Base-by-base conservation (phyloP, 768 basidiomycete species). In the Lyophyllum shimeji region DNA sequence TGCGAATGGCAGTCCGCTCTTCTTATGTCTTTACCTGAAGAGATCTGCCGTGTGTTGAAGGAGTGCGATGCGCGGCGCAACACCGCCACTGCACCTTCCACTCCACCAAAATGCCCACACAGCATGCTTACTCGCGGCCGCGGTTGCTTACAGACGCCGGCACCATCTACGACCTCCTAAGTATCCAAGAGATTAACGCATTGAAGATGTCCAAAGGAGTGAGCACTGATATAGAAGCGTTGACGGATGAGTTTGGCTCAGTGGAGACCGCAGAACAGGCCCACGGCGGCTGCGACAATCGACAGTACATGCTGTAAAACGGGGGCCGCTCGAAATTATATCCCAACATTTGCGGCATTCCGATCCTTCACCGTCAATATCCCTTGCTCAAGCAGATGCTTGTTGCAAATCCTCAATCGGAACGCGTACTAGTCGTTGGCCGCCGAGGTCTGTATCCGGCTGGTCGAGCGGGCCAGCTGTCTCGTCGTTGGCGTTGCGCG, bases 361-460 rank as follows among this genome's bases (percentile, higher is more conserved):
- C 5, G 39, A 40, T n/a, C 5, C 39, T 18, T 40, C 17, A 18
- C 33, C 42, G 31, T 33, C 23, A n/a, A 51, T 18, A 39, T 24
- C 18, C 61, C 63, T 53, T 57, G 48, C 52, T 67, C 42, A 65
- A 62, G 11, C 66, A 3, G 66, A 58, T 53, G 60, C 61, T 57
- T 67, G 63, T 60, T 83, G 80, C 42, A 90, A 64, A 42, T 87
- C 86, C 52, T 90, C 87, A 33, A 89, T 75, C 0, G 87, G 86
- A 9, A 90, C 78, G n/a, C 88, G 86, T 24, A 90, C 87, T 27
- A 90, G 74, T 50, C 84, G 79, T 62, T 87, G 82, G 42, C 87
- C 86, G 7, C 73, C 70, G 11, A 62, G 33, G 13, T 46, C 46
- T 18, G 49, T 47, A 17, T 55, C 52, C 2, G 59, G 37, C 45